Base-by-base conservation (phyloP, 305 asterid species). In the Fraxinus sp. region DNA sequence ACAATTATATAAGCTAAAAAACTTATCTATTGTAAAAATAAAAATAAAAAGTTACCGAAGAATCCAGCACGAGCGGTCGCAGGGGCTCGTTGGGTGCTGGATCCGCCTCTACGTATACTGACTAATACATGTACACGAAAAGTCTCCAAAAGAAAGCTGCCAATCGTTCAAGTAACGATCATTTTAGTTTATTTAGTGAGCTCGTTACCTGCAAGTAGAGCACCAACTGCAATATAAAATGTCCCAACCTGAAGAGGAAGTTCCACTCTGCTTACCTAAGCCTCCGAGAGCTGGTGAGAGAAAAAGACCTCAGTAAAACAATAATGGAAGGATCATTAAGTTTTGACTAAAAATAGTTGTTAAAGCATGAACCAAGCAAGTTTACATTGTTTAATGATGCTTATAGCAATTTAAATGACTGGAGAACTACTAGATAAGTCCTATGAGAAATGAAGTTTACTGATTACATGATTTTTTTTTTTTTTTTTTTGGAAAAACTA, bases 221-320 rank as follows among this genome's bases (percentile, higher is more conserved):
- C 99, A 84, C 99, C 99, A 82, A 93, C 91, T 55, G 87, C 99
- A 80, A 91, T 91, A 83, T 94, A 96, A 87, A 96, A 91, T 81
- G 99, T 86, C 74, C 98, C 99, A 24, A 94, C 98, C 88, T 94
- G 99, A 81, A 96, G 97, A 79, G 94, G 95, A 85, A 96, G 93
- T 86, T 96, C 99, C 85, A 96, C 96, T 89, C 97, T 89, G 84
- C 99, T 96, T 14, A 94, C 99, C 88, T 96, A 98, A 79, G 98
- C 90, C 99, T 91, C 87, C 99, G 93, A 18, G 99, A 96, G 90
- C 99, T 94, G 93, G 80, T 72, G 80, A 74, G 37, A 75, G 24
- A 71, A 80, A 28, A 73, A 7, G 10, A 76, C 74, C 62, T 5
- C 20, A 82, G 74, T 64, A 62, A 41, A 76, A 79, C 75, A 28